Evolutionary conservation across 139 green algal species (phyloP), one percentile per base, ranked within the genome.

Genomic region (Chlamydomonas schloesseri): DNA sequence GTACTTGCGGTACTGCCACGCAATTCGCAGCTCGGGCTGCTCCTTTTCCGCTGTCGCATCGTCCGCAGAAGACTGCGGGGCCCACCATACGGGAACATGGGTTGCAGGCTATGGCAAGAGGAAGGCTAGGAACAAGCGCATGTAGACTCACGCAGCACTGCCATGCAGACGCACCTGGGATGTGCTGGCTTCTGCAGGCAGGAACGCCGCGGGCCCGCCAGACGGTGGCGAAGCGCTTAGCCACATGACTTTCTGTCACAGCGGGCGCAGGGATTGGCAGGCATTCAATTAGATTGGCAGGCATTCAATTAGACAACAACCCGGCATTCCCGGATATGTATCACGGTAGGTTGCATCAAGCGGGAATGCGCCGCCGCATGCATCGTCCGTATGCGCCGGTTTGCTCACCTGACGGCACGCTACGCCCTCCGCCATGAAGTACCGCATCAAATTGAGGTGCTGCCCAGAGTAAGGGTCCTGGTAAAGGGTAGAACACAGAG

Each of bases 1-100:
- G 89, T 98, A 98, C 71, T 95, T 94, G 23, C 92, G 68, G 91
- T 98, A 98, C 88, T 98, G 96, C 96, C 96, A 98, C 10, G 96
- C 96, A 33, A 98, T 98, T 4, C 91, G 90, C 73, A 98, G 90
- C 31, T 93, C 86, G 9, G 60, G 69, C 53, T 92, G 85, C 18
- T 90, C 83, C 71, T 91, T 47, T 26, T 82, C 71, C 57, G 78
- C 58, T 47, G 68, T 62, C 42, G 89, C 46, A 6, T 90, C 72
- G 26, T 37, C 68, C 14, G 57, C 53, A 23, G 55, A n/a, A 0
- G 42, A 55, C 68, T 73, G 42, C 37, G 46, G 9, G 69, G n/a
- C n/a, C n/a, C n/a, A n/a, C n/a, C n/a, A n/a, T n/a, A n/a, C n/a
- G n/a, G 53, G 53, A 24, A 14, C 53, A n/a, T n/a, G n/a, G 53